Evolutionary conservation across 1,139 yeast species (phyloP).

Genomic region (Nakaseomyces sp.): DNA sequence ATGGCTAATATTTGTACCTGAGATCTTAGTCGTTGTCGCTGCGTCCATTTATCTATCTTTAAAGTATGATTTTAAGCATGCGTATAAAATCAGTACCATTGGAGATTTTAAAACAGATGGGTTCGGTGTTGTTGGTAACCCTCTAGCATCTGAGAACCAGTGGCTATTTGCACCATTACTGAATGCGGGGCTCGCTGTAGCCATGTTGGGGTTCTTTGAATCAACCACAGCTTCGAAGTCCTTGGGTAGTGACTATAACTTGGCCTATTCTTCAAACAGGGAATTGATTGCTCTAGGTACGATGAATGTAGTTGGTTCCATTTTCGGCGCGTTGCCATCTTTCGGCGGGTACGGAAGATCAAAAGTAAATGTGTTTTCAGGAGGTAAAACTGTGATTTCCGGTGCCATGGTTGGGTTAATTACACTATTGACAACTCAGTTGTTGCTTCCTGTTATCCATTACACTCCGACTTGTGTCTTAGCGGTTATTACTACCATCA

Average conservation of each 20-base stretch:
- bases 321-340: constrained; percentile 75
- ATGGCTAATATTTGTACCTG: constrained; percentile 53
- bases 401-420: constrained; percentile 73
- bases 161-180: constrained; percentile 33
- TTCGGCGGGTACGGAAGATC: constrained; percentile 97
- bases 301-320: constrained; percentile 56
- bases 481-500: constrained; percentile 70
- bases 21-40: constrained; percentile 67
- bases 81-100: constrained; percentile 52
- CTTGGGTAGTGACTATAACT: constrained; percentile 54
- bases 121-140: constrained; percentile 39
- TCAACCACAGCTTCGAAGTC: constrained; percentile 89
- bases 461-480: constrained; percentile 74
- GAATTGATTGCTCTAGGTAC: constrained; percentile 78
- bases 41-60: constrained; percentile 52
- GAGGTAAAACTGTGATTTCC: constrained; percentile 77
- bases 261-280: constrained; percentile 64
- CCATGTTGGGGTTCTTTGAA: constrained; percentile 86
- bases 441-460: constrained; percentile 54
- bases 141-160: constrained; percentile 35
- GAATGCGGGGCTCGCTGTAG: constrained; percentile 62
- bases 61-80: constrained; percentile 43
- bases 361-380: constrained; percentile 76
- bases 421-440: constrained; percentile 57
- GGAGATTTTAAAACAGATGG: constrained; percentile 51